phyloP scores from a whole-genome alignment of 305 asterid genomes.

The Solanum hybrid region DNA sequence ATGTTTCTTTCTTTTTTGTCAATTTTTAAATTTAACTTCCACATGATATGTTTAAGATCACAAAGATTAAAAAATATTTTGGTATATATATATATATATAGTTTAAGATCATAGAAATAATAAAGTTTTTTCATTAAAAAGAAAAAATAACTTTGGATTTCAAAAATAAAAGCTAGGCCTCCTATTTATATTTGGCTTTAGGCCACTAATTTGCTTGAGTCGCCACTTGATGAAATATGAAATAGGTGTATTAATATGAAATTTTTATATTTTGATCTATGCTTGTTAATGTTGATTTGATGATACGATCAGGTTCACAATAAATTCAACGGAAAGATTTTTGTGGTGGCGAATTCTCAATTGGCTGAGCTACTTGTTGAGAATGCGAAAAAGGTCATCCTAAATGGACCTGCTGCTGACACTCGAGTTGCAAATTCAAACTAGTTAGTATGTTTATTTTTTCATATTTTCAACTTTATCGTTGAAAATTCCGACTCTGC shows the following conservation, averaged over 20 bases:
- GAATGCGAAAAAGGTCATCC: constrained; percentile 43
- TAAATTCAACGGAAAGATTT: constrained; percentile 56
- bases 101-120: too few species aligned
- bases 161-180: too few species aligned
- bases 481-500: accelerated
- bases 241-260: background rate
- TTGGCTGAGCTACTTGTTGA: constrained; percentile 77
- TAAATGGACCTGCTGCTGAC: constrained; percentile 35
- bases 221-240: background rate
- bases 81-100: too few species aligned
- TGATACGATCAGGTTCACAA: constrained; percentile 41
- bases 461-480: background rate
- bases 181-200: too few species aligned
- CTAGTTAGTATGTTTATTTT: background rate
- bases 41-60: too few species aligned
- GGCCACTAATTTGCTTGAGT: too few species aligned
- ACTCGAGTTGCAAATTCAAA: constrained; percentile 31
- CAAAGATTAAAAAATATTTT: too few species aligned
- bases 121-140: too few species aligned
- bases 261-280: background rate
- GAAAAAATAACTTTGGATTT: too few species aligned
- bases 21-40: too few species aligned
- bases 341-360: constrained; percentile 82
- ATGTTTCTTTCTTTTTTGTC: too few species aligned
- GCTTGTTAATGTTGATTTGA: constrained; percentile 1